These are phyloP conservation scores for Mycena belliarum DNA, from an alignment of 768 basidiomycete genomes.

Conservation along the genomic window DNA sequence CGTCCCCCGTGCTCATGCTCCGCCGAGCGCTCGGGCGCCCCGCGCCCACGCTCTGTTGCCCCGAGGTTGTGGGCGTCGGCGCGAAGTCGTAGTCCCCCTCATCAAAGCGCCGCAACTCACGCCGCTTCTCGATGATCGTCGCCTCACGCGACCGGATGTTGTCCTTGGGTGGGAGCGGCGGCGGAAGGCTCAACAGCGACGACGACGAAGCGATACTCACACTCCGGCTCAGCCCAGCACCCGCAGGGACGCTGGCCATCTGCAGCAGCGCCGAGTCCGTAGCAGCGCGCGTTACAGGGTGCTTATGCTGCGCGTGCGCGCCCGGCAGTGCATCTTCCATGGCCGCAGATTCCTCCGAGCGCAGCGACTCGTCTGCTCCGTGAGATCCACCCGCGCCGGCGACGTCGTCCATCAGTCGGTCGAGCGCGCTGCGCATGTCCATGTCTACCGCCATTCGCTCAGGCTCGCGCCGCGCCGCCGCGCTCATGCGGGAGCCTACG, in stretches of 20 bases:
- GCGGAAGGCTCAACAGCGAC: slow-evolving; percentile 32
- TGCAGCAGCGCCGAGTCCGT: slow-evolving; percentile 51
- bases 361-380: slow-evolving; percentile 5
- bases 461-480: slow-evolving; percentile 23
- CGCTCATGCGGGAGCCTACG: slow-evolving; percentile 21
- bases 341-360: neutral
- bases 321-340: neutral
- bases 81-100: slow-evolving; percentile 41
- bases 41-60: slow-evolving; percentile 37
- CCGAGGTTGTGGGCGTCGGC: slow-evolving; percentile 19
- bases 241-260: slow-evolving; percentile 26
- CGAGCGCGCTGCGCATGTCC: slow-evolving; percentile 75
- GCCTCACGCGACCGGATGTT: slow-evolving; percentile 67
- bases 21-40: slow-evolving; percentile 60
- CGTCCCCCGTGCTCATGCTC: slow-evolving; percentile 81
- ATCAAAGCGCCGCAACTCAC: slow-evolving; percentile 59
- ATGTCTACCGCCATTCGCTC: slow-evolving; percentile 52
- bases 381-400: slow-evolving; percentile 43
- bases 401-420: slow-evolving; percentile 73
- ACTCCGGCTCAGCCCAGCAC: slow-evolving; percentile 37
- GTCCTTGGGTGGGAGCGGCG: slow-evolving; percentile 62
- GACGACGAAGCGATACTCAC: slow-evolving; percentile 43
- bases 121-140: slow-evolving; percentile 68
- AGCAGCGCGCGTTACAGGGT: slow-evolving; percentile 48
- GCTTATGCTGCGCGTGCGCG: slow-evolving; percentile 23